A percentile compares a stretch with the other conserved stretches of the same genome.
Conservation (phyloP, 257 asterid species). For the Capsicum chinense region DNA sequence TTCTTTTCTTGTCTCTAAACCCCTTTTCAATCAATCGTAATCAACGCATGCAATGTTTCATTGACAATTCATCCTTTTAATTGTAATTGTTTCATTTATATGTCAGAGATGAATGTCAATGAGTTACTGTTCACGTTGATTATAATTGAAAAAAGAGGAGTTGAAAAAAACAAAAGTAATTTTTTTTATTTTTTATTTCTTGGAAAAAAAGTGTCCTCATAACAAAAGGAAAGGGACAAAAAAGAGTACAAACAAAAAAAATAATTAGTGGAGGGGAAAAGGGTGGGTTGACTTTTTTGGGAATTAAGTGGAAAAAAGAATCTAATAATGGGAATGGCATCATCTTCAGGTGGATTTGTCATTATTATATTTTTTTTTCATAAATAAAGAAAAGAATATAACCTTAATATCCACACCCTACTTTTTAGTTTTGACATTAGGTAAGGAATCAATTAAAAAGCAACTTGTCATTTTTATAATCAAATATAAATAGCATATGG, state of each 20-base stretch:
- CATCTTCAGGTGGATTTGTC: constrained; percentile 28
- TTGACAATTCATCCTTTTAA: neutral
- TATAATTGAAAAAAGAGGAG: neutral
- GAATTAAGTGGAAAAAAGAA: constrained; percentile 12
- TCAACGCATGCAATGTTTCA: neutral
- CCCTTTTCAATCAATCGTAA: neutral
- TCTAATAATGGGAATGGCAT: constrained; percentile 25
- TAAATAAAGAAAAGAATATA: neutral
- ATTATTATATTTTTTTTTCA: neutral
- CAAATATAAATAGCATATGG: neutral
- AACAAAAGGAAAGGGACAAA: constrained; percentile 17
- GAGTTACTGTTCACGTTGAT: neutral
- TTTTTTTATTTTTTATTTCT: too few species aligned
- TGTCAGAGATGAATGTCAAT: neutral
- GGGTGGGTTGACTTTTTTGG: neutral
- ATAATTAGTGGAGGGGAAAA: neutral
- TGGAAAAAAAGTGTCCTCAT: neutral
- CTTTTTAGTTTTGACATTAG: constrained; percentile 22
- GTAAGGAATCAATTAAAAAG: constrained; percentile 26
- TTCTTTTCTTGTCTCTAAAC: neutral
- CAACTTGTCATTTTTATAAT: constrained; percentile 23
- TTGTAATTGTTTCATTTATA: neutral
- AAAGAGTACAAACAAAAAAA: neutral
- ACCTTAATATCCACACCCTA: neutral
- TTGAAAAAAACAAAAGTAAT: neutral